Evolutionary conservation across 1,284 basidiomycete species (phyloP).

Genomic region (Cystobasidium slooffiae): DNA sequence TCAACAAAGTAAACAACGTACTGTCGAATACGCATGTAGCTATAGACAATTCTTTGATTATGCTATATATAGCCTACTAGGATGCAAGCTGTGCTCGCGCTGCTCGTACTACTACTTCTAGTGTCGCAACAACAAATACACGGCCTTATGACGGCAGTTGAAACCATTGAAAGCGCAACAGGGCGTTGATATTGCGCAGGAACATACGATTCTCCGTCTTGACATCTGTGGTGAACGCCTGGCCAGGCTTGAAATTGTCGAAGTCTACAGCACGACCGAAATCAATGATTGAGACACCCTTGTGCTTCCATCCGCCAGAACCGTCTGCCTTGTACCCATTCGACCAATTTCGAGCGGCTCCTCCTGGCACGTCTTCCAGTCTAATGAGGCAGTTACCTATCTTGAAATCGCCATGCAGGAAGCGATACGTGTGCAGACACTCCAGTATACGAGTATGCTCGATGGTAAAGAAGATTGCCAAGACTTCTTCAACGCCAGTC

Average conservation of each 20-base stretch:
- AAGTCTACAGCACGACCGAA: constrained; percentile 94
- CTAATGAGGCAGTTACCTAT: constrained; percentile 97
- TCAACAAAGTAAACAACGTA: no score
- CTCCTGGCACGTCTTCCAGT: constrained; percentile 77
- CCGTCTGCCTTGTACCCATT: constrained; percentile 75
- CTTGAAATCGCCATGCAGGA: constrained; percentile 98
- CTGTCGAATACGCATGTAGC: no score
- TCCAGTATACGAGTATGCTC: constrained; percentile 86
- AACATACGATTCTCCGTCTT: constrained; percentile 75
- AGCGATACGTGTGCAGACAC: constrained; percentile 75
- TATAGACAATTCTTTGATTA: no score
- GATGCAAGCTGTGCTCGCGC: no score
- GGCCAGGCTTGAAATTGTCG: constrained; percentile 72
- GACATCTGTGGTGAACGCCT: constrained; percentile 88
- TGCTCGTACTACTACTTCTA: no score
- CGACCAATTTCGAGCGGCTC: constrained; percentile 69
- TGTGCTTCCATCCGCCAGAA: constrained; percentile 78
- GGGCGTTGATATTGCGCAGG: no score
- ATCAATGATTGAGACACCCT: constrained; percentile 92
- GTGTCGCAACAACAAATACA: no score
- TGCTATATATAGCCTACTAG: no score
- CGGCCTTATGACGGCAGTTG: no score
- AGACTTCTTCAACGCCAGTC: constrained; percentile 77
- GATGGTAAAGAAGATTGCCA: constrained; percentile 93
- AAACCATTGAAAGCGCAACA: no score